Conservation (phyloP, 148 eudicot species). For the Rhododendron kiyosumense region DNA sequence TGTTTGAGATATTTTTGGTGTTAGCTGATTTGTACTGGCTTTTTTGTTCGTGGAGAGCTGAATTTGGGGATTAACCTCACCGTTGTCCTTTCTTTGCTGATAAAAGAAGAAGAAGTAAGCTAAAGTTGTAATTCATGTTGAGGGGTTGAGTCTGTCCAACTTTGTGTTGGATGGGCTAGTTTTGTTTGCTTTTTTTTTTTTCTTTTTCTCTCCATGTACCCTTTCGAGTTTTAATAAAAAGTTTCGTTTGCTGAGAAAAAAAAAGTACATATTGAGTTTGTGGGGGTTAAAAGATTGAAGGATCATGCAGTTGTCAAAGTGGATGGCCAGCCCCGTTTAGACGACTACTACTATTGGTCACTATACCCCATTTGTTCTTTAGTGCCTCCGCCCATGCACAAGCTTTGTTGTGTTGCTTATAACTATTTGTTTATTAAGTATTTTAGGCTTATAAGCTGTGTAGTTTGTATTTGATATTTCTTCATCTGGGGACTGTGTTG, state of each 20-base stretch:
- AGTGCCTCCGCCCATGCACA: too few species aligned
- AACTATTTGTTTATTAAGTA: not conserved
- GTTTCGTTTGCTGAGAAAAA: too few species aligned
- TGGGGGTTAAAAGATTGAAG: not conserved
- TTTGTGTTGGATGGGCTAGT: too few species aligned
- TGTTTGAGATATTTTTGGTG: not conserved
- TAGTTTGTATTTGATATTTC: not conserved
- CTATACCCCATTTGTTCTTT: too few species aligned
- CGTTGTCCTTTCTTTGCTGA: too few species aligned
- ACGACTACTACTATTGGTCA: too few species aligned
- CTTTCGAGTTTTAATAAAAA: too few species aligned
- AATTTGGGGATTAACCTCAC: not conserved
- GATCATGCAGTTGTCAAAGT: not conserved
- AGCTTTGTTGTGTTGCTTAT: not conserved
- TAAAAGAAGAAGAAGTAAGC: not conserved
- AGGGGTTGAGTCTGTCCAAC: too few species aligned
- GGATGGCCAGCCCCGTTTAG: not conserved
- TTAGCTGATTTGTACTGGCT: not conserved
- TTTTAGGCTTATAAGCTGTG: not conserved
- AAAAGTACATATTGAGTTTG: not conserved
- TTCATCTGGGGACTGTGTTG: too few species aligned
- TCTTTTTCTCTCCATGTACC: too few species aligned
- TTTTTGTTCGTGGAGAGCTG: not conserved
- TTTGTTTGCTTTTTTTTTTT: too few species aligned
- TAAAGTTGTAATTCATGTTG: too few species aligned